Conservation (phyloP, 2,329 filamentous ascomycete species). For the Hymenoscyphus fructigenus region DNA sequence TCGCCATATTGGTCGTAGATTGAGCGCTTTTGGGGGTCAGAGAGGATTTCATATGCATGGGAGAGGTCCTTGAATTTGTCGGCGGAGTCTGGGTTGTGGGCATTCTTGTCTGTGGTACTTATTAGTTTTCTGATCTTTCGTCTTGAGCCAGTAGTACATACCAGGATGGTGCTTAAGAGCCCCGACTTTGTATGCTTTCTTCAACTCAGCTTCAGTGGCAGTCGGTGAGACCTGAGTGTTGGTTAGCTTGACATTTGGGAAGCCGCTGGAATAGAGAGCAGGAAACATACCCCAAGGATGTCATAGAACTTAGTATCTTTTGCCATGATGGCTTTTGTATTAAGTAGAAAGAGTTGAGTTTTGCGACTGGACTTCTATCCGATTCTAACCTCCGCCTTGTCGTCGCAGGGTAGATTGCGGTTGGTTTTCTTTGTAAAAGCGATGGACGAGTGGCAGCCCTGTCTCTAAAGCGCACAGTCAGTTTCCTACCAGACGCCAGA, state of each 20-base stretch:
- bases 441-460: neutral
- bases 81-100: slow-evolving; percentile 85
- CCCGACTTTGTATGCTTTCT: slow-evolving; percentile 83
- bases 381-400: neutral
- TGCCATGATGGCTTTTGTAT: slow-evolving; percentile 57
- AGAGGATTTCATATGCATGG: slow-evolving; percentile 92
- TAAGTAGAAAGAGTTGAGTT: neutral
- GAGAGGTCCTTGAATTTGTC: slow-evolving; percentile 99
- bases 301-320: slow-evolving; percentile 82
- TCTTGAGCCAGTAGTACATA: slow-evolving; percentile 43
- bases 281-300: slow-evolving; percentile 65
- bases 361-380: neutral
- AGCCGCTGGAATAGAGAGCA: neutral
- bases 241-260: slow-evolving; percentile 31
- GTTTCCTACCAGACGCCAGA: neutral
- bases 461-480: neutral
- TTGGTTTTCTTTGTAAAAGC: neutral
- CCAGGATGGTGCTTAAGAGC: slow-evolving; percentile 84
- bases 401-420: neutral
- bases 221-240: slow-evolving; percentile 67
- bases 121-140: slow-evolving; percentile 25
- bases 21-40: slow-evolving; percentile 85
- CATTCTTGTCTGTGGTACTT: slow-evolving; percentile 78
- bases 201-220: slow-evolving; percentile 82
- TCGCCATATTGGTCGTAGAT: slow-evolving; percentile 98